Conservation (phyloP, 2,329 filamentous ascomycete genomes). For the Microcyclospora pomicola region DNA sequence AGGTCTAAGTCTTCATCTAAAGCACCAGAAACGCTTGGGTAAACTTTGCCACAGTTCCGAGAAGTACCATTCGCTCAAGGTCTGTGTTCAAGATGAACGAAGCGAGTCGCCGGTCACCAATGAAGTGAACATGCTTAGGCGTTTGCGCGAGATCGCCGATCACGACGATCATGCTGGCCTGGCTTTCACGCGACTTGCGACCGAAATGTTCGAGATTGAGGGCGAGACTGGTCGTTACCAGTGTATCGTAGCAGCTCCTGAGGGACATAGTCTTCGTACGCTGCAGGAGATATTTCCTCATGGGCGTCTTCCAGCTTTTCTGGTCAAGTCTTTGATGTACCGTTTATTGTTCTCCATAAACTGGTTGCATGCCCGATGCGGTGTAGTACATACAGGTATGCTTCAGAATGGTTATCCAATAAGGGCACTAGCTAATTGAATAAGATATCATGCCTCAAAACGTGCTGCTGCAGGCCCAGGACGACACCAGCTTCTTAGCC, state of each 20-base stretch:
- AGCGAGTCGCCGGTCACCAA: conserved; percentile 3
- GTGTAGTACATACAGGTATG: conserved; percentile 13
- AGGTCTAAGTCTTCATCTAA: too few species aligned
- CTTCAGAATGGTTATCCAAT: conserved; percentile 16
- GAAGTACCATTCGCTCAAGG: neutral
- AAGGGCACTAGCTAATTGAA: conserved; percentile 17
- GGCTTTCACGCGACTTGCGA: conserved; percentile 13
- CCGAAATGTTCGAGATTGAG: conserved; percentile 14
- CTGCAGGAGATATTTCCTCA: conserved; percentile 13
- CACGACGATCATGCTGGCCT: conserved; percentile 2
- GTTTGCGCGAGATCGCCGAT: neutral
- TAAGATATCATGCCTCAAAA: conserved; percentile 19
- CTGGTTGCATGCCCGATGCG: conserved; percentile 1
- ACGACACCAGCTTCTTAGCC: neutral
- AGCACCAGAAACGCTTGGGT: neutral
- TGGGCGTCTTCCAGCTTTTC: conserved; percentile 1
- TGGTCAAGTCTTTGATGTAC: conserved; percentile 11
- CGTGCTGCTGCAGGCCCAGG: conserved; percentile 30
- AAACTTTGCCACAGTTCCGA: too few species aligned
- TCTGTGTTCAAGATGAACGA: conserved; percentile 2
- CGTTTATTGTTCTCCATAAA: conserved; percentile 10
- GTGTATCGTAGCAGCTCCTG: conserved; percentile 15
- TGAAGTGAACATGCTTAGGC: neutral
- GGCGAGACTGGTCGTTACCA: conserved; percentile 6
- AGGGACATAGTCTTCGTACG: conserved; percentile 14